Conservation (phyloP, 1,284 basidiomycete genomes). For the Apiotrichum mycotoxinovorans region DNA sequence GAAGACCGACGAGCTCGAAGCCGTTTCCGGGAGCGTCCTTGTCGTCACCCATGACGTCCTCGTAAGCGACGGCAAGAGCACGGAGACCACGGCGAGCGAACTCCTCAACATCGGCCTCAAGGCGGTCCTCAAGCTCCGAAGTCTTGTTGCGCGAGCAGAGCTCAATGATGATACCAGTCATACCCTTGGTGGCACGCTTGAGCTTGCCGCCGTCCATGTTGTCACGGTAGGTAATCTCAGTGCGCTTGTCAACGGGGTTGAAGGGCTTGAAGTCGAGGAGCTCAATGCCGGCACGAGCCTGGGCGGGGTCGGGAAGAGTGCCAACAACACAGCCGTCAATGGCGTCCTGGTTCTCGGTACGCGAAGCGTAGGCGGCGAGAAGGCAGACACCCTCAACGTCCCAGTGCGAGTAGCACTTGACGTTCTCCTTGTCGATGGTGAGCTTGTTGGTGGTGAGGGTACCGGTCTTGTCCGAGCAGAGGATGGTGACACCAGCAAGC, state of each 20-base stretch:
- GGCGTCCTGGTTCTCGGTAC: conserved; percentile 98
- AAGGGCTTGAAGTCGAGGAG: conserved; percentile 98
- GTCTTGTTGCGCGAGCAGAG: conserved; percentile 97
- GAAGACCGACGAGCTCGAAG: conserved; percentile 94
- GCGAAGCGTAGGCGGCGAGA: conserved; percentile 89
- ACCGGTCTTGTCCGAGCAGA: conserved; percentile 97
- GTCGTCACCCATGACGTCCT: conserved; percentile 76
- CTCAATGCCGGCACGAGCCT: conserved; percentile 87
- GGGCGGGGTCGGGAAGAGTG: conserved; percentile 67
- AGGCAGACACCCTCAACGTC: conserved; percentile 85
- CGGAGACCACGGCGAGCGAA: conserved; percentile 95
- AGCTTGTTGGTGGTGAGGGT: conserved; percentile 98
- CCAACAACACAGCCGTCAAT: conserved; percentile 85
- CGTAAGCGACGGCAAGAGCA: conserved; percentile 92
- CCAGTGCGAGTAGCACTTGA: conserved; percentile 88
- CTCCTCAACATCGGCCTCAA: conserved; percentile 93
- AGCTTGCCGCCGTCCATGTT: conserved; percentile 80
- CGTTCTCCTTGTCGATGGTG: conserved; percentile 88
- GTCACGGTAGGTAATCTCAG: conserved; percentile 95
- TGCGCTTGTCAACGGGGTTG: conserved; percentile 99
- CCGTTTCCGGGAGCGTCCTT: conserved; percentile 67
- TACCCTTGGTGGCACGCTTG: conserved; percentile 98
- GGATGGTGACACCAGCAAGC: conserved; percentile 91
- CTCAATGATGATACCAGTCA: conserved; percentile 95
- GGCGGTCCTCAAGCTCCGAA: conserved; percentile 78